Conservation (phyloP, 1,284 basidiomycete genomes). For the Trametes polyzona region DNA sequence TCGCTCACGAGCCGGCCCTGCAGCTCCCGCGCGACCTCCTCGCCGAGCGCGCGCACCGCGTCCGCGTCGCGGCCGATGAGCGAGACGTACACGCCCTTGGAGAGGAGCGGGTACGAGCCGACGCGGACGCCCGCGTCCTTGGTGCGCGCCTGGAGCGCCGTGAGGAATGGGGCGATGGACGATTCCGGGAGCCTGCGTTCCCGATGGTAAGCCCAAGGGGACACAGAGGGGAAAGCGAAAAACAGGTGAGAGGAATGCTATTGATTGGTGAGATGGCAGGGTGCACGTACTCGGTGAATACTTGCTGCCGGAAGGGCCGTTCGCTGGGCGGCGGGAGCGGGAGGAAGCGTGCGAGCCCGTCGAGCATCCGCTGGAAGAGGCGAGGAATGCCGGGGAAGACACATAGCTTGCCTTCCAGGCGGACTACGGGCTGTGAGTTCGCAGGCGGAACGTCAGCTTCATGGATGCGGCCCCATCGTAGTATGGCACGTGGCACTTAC, state of each 20-base stretch:
- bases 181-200: conserved; percentile 76
- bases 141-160: conserved; percentile 75
- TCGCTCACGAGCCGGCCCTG: conserved; percentile 64
- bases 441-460: background rate
- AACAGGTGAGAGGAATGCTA: background rate
- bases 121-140: conserved; percentile 80
- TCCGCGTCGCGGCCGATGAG: conserved; percentile 77
- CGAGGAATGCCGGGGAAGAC: conserved; percentile 91
- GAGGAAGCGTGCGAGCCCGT: conserved; percentile 72
- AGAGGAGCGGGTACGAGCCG: conserved; percentile 78
- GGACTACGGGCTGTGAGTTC: conserved; percentile 72
- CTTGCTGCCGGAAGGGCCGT: conserved; percentile 75
- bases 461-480: background rate
- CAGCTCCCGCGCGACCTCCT: conserved; percentile 67
- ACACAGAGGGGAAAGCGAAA: background rate
- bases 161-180: conserved; percentile 88
- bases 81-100: conserved; percentile 72
- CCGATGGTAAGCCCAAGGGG: background rate
- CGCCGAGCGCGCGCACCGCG: conserved; percentile 56
- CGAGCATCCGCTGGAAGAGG: conserved; percentile 82
- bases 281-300: conserved; percentile 71
- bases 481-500: conserved; percentile 44
- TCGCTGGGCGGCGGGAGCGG: conserved; percentile 73
- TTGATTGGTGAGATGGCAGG: no score
- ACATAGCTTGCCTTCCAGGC: conserved; percentile 83